Percentiles rank a stretch among this genome's conserved stretches.
These are phyloP conservation scores for Dactylellina leptospora DNA, from an alignment of 2,329 filamentous ascomycete species.

Conservation along the genomic window DNA sequence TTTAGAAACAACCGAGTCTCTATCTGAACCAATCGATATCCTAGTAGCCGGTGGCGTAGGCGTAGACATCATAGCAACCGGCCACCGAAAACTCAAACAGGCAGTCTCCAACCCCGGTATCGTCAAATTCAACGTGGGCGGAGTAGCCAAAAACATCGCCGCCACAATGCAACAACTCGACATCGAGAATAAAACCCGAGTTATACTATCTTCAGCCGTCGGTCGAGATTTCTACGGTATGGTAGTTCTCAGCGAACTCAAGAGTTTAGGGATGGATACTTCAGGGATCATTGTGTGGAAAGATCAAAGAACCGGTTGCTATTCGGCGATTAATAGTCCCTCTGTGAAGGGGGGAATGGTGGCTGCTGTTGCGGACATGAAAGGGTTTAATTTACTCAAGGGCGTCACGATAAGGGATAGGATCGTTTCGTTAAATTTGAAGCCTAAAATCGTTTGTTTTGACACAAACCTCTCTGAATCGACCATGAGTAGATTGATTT, in stretches of 20 bases:
- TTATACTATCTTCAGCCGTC: slow-evolving; percentile 25
- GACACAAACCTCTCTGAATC: slow-evolving; percentile 38
- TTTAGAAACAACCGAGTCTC: too few relatives aligned
- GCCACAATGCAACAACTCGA: slow-evolving; percentile 31
- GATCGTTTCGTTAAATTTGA: too few relatives aligned
- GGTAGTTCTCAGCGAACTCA: slow-evolving; percentile 14
- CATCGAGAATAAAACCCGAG: neutral
- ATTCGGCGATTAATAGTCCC: slow-evolving; percentile 23
- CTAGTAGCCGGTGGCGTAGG: slow-evolving; percentile 47
- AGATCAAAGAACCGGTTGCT: slow-evolving; percentile 10
- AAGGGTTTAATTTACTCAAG: too few relatives aligned
- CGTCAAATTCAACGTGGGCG: slow-evolving; percentile 21
- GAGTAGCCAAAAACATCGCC: slow-evolving; percentile 42
- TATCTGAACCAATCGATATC: neutral
- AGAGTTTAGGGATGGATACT: slow-evolving; percentile 1
- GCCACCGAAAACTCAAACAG: neutral
- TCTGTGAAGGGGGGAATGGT: slow-evolving; percentile 7
- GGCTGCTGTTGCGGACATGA: slow-evolving; percentile 22
- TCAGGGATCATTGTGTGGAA: slow-evolving; percentile 6
- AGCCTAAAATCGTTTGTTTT: slow-evolving; percentile 33
- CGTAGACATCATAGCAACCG: slow-evolving; percentile 20
- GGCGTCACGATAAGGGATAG: too few relatives aligned
- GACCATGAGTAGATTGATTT: too few relatives aligned
- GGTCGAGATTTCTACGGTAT: slow-evolving; percentile 29
- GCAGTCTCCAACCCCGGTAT: slow-evolving; percentile 21